These are phyloP conservation scores for Mortierella sp. DNA, from an alignment of 371 early-diverging fungal species.

Conservation along the genomic window DNA sequence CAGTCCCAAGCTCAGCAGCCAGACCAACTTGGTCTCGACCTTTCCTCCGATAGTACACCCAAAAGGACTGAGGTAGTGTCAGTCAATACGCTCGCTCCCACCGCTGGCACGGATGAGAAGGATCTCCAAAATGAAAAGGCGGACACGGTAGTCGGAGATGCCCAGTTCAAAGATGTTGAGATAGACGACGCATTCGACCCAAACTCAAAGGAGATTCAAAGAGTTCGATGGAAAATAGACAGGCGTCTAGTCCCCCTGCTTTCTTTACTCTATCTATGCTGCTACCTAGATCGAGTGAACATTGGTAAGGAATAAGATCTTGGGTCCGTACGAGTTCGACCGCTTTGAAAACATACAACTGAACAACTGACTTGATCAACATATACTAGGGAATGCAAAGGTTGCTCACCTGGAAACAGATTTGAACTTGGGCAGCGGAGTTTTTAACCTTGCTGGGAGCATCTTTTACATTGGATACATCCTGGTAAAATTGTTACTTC, in stretches of 20 bases:
- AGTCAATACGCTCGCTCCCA: too few relatives aligned
- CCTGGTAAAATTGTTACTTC: too few relatives aligned
- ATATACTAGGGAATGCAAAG: constrained; percentile 25
- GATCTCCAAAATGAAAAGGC: too few relatives aligned
- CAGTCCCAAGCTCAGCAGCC: too few relatives aligned
- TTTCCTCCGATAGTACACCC: too few relatives aligned
- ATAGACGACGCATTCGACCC: constrained; percentile 13
- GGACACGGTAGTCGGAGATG: too few relatives aligned
- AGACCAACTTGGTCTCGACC: too few relatives aligned
- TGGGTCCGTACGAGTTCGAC: too few relatives aligned
- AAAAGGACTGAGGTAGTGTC: too few relatives aligned
- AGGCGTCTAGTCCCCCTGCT: constrained; percentile 59
- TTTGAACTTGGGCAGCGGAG: constrained; percentile 57
- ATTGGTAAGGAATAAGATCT: constrained; percentile 57
- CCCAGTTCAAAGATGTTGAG: too few relatives aligned
- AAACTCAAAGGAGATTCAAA: constrained; percentile 25
- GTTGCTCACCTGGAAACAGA: constrained; percentile 62
- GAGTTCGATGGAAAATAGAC: constrained; percentile 60
- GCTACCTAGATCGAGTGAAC: constrained; percentile 67
- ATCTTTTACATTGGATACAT: constrained; percentile 82
- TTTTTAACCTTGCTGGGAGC: constrained; percentile 73
- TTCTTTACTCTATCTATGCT: constrained; percentile 64
- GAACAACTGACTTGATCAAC: background rate
- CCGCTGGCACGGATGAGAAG: too few relatives aligned
- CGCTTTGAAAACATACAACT: too few relatives aligned